These are phyloP conservation scores for Rugonectria rugulosa DNA, from an alignment of 2,329 filamentous ascomycete genomes.

Conservation along the genomic window DNA sequence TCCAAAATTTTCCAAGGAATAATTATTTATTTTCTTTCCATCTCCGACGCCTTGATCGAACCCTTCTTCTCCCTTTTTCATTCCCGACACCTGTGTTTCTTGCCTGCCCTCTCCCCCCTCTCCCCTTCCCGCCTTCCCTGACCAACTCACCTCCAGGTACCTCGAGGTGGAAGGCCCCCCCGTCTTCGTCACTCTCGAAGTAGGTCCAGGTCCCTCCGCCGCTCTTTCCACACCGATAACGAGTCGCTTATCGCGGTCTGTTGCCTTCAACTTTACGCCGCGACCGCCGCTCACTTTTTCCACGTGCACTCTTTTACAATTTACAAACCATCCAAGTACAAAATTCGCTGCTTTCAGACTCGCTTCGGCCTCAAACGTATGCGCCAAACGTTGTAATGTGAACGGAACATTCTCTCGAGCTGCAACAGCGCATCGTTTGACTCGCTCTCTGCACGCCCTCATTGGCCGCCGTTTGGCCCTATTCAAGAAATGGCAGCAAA, in stretches of 20 bases:
- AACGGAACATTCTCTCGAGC: conserved; percentile 23
- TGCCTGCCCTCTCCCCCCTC: background rate
- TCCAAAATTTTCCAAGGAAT: too few species aligned
- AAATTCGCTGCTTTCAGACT: background rate
- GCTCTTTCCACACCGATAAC: conserved; percentile 35
- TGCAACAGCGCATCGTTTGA: conserved; percentile 31
- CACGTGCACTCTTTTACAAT: conserved; percentile 18
- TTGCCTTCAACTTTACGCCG: conserved; percentile 22
- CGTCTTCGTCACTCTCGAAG: background rate
- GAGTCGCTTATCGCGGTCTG: conserved; percentile 39
- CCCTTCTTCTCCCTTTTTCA: background rate
- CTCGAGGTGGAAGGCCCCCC: background rate
- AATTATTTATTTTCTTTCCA: too few species aligned
- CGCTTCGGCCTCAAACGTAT: background rate
- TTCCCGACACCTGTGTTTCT: background rate
- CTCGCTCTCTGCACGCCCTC: conserved; percentile 33
- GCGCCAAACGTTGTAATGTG: conserved; percentile 32
- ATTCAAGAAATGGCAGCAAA: conserved; percentile 43
- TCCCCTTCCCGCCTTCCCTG: too few species aligned
- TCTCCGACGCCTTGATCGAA: too few species aligned
- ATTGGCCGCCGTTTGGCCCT: conserved; percentile 29
- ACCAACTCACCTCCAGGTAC: too few species aligned
- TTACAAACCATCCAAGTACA: conserved; percentile 7
- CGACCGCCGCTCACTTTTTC: conserved; percentile 13
- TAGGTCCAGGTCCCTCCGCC: conserved; percentile 16